These are phyloP conservation scores for Hericium alpestre DNA, from an alignment of 768 basidiomycete genomes.

Conservation along the genomic window DNA sequence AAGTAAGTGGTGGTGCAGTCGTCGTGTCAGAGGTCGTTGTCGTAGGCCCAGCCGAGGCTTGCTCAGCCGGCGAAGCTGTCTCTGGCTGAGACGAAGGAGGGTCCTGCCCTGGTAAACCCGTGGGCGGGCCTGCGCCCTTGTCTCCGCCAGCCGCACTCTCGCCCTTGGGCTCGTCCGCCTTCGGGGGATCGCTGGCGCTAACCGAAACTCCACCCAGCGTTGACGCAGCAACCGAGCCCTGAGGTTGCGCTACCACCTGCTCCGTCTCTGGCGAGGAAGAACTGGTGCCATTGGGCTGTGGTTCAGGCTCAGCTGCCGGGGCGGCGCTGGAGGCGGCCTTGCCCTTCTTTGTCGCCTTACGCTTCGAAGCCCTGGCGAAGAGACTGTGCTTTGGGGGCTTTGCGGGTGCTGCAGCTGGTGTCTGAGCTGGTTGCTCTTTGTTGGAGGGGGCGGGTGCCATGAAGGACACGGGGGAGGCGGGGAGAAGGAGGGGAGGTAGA, in stretches of 20 bases:
- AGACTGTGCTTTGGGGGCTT: constrained; percentile 6
- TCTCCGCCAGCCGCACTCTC: constrained; percentile 12
- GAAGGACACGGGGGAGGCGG: background rate
- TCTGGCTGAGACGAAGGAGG: constrained; percentile 10
- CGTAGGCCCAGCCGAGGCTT: constrained; percentile 7
- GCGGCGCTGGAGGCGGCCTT: background rate
- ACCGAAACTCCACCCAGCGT: background rate
- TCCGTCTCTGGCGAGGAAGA: background rate
- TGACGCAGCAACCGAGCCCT: background rate
- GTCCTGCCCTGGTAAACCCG: constrained; percentile 16
- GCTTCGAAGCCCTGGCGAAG: constrained; percentile 10
- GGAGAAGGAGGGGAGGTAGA: background rate
- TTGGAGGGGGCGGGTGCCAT: background rate
- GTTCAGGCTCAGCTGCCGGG: background rate
- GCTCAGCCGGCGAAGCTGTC: constrained; percentile 1
- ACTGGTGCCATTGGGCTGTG: background rate
- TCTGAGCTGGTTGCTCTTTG: background rate
- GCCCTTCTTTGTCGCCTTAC: constrained; percentile 6
- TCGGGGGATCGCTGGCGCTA: background rate
- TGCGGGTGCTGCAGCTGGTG: background rate
- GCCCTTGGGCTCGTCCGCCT: constrained; percentile 7
- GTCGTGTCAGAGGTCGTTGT: constrained; percentile 10
- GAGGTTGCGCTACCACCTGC: background rate
- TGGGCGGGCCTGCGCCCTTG: constrained; percentile 1
- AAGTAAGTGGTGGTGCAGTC: background rate